Conservation (phyloP, 306 rosid genomes). For the Cucurbita maxima region DNA sequence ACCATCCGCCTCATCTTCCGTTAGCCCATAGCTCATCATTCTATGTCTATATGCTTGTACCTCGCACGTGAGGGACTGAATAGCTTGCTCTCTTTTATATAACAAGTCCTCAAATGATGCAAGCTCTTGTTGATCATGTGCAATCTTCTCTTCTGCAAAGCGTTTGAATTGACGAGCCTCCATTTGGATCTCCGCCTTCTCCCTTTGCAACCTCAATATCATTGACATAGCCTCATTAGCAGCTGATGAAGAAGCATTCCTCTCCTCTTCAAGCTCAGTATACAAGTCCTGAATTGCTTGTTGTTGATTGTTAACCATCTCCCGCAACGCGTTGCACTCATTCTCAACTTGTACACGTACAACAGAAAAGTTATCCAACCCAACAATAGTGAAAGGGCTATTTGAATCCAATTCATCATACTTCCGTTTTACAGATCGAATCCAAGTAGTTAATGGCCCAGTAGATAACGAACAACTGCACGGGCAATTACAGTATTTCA, state of each 20-base stretch:
- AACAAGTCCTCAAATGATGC: slow-evolving; percentile 60
- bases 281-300: slow-evolving; percentile 54
- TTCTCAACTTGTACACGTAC: slow-evolving; percentile 58
- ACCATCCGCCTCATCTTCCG: slow-evolving; percentile 63
- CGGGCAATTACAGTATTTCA: slow-evolving; percentile 48
- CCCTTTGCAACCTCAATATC: slow-evolving; percentile 95
- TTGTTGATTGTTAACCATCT: slow-evolving; percentile 63
- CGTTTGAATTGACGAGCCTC: slow-evolving; percentile 93
- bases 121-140: slow-evolving; percentile 74
- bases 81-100: slow-evolving; percentile 78
- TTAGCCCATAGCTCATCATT: slow-evolving; percentile 78
- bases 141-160: slow-evolving; percentile 81
- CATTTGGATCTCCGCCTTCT: slow-evolving; percentile 97
- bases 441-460: slow-evolving; percentile 49
- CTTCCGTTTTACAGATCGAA: slow-evolving; percentile 74
- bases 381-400: slow-evolving; percentile 28
- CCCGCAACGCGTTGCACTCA: slow-evolving; percentile 70
- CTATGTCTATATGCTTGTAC: slow-evolving; percentile 84
- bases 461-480: slow-evolving; percentile 38
- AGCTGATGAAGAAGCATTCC: slow-evolving; percentile 81
- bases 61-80: slow-evolving; percentile 89
- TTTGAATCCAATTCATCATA: slow-evolving; percentile 45
- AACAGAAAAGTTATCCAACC: slow-evolving; percentile 20
- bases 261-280: slow-evolving; percentile 84
- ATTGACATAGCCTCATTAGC: slow-evolving; percentile 98